Conservation (phyloP, 345 rosid genomes). For the Dovyalis caffra region DNA sequence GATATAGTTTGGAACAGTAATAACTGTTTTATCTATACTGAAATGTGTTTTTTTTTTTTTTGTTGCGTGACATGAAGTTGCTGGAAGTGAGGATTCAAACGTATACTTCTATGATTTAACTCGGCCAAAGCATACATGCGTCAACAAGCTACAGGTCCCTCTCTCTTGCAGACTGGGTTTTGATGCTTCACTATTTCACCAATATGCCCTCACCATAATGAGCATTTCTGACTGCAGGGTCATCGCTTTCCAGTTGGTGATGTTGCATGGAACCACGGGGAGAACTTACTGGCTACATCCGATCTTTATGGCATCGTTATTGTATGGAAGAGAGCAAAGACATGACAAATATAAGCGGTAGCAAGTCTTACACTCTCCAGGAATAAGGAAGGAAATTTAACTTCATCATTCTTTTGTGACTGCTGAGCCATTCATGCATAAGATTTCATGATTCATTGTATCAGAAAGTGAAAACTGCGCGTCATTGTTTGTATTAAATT, state of each 20-base stretch:
- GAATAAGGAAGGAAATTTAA: not conserved
- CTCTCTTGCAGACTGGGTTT: not conserved
- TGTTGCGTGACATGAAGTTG: slow-evolving; percentile 56
- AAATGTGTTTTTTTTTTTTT: not conserved
- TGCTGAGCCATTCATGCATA: not conserved
- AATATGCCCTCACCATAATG: not conserved
- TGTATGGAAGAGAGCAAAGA: slow-evolving; percentile 95
- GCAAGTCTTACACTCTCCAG: slow-evolving; percentile 1
- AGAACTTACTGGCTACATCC: slow-evolving; percentile 90
- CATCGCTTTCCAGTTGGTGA: slow-evolving; percentile 82
- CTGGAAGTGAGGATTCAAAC: slow-evolving; percentile 91
- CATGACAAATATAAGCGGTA: slow-evolving; percentile 24
- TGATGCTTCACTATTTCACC: not conserved
- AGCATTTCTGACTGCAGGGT: slow-evolving; percentile 53
- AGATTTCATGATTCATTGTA: not conserved
- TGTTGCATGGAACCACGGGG: slow-evolving; percentile 98
- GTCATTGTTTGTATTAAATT: not conserved
- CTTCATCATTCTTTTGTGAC: slow-evolving; percentile 15
- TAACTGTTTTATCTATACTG: slow-evolving; percentile 9
- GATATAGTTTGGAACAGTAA: not conserved
- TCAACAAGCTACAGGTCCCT: slow-evolving; percentile 91
- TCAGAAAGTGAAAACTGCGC: not conserved
- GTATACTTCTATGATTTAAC: slow-evolving; percentile 92
- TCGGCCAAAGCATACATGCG: slow-evolving; percentile 80
- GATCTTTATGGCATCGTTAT: slow-evolving; percentile 90